Base-by-base conservation (phyloP, 2,329 filamentous ascomycete genomes). In the Paraconiothyrium brasiliense region DNA sequence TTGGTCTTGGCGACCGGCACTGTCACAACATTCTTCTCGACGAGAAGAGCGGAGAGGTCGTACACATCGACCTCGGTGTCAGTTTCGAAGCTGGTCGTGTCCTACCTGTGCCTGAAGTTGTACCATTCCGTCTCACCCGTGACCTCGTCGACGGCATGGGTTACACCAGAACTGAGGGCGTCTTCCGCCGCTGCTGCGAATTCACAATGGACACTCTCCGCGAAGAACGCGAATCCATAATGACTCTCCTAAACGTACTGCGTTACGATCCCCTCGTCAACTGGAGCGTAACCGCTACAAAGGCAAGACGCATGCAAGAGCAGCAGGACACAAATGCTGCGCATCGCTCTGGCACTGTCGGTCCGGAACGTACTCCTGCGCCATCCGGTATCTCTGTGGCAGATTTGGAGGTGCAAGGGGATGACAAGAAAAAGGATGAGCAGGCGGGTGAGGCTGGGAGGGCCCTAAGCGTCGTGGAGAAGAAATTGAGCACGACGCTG, bases 101-200 rank as follows among this genome's bases (percentile, higher is more conserved):
- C n/a, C 83, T 99, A 0, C 94, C 94, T 0, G 91, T 99, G 0
- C 96, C 95, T 0, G 96, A 99, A 81, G 87, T 97, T 2, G 95
- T 99, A 0, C 96, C 95, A 0, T 99, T 99, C 84, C 89, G 95
- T 0, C 83, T 99, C 57, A 98, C 95, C 10, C 87, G 95, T 57
- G 95, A 99, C 72, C 90, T 99, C 57, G 92, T 98, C 5, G 96
- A 99, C 74, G 96, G 93, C 30, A 97, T 99, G 92, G 95, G 95
- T 32, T 91, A 97, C 68, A 96, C 92, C 2, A 93, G 92, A 71
- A 97, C 94, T 0, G 96, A 99, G 78, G 95, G 95, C 3, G 93
- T 98, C 0, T 99, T 98, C 82, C 88, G 95, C 8, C 89, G 96
- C n/a, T 98, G 94, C 80, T 99, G 95, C 78, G 96, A 99, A 76